These are phyloP conservation scores for Blastobotrys elegans DNA, from an alignment of 1,139 yeast species.

Conservation along the genomic window DNA sequence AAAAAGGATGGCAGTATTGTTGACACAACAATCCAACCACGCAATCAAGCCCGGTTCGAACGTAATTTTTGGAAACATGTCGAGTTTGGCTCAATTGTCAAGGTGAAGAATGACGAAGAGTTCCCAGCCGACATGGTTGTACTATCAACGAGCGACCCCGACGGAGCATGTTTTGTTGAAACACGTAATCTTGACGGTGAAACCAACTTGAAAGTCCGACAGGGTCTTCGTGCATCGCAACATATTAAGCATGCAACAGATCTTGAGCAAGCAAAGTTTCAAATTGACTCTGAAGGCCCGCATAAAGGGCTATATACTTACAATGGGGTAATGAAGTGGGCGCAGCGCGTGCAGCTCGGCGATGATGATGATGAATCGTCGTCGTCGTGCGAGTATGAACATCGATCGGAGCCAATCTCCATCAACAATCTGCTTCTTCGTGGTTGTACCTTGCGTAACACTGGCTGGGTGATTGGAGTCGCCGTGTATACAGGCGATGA, in stretches of 20 bases:
- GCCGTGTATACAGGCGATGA: constrained; percentile 90
- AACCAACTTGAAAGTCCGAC: constrained; percentile 80
- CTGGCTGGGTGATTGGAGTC: constrained; percentile 91
- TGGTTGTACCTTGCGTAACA: constrained; percentile 85
- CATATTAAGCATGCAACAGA: constrained; percentile 63
- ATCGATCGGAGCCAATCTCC: constrained; percentile 55
- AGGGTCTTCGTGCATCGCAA: constrained; percentile 64
- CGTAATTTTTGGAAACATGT: constrained; percentile 82
- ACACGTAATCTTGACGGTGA: constrained; percentile 96
- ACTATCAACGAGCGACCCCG: constrained; percentile 76
- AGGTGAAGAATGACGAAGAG: constrained; percentile 82
- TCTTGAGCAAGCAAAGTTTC: constrained; percentile 63
- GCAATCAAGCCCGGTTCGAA: constrained; percentile 47
- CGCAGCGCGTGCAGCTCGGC: constrained; percentile 25
- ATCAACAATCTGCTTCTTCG: constrained; percentile 77
- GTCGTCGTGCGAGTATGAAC: constrained; percentile 11
- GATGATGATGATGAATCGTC: constrained; percentile 20
- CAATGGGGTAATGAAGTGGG: constrained; percentile 70
- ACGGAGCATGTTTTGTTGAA: constrained; percentile 89
- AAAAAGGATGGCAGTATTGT: constrained; percentile 27
- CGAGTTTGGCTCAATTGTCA: constrained; percentile 80
- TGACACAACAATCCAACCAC: constrained; percentile 30
- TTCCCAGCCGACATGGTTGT: constrained; percentile 88
- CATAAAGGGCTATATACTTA: constrained; percentile 74
- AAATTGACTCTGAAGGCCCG: constrained; percentile 91